A percentile compares a stretch with the other conserved stretches of the same genome.
These are phyloP conservation scores for Fereydounia khargensis DNA, from an alignment of 1,284 basidiomycete genomes.

Conservation along the genomic window DNA sequence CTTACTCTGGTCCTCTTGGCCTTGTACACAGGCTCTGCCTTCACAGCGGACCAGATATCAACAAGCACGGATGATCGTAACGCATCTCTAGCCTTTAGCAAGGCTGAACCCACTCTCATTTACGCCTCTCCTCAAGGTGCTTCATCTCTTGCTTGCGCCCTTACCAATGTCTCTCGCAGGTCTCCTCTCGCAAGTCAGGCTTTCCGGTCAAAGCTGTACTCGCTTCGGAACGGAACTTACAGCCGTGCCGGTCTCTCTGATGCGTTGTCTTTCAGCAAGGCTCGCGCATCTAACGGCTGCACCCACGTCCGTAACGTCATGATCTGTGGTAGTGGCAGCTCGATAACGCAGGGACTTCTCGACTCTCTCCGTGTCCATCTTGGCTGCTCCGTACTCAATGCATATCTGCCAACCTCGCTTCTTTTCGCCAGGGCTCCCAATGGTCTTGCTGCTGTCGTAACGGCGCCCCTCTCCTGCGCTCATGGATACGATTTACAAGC, in stretches of 20 bases:
- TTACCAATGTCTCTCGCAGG: slow-evolving; percentile 17
- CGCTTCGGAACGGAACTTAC: slow-evolving; percentile 42
- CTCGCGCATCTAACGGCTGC: slow-evolving; percentile 20
- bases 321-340: slow-evolving; percentile 22
- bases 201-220: slow-evolving; percentile 30
- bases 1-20: slow-evolving; percentile 40
- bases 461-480: slow-evolving; percentile 38
- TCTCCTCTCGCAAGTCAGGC: slow-evolving; percentile 15
- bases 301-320: slow-evolving; percentile 16
- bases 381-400: slow-evolving; percentile 47
- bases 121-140: slow-evolving; percentile 36
- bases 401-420: slow-evolving; percentile 25
- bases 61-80: slow-evolving; percentile 28
- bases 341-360: slow-evolving; percentile 38
- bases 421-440: not conserved
- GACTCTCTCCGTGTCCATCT: slow-evolving; percentile 47
- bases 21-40: slow-evolving; percentile 48
- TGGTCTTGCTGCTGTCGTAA: slow-evolving; percentile 6
- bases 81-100: slow-evolving; percentile 8
- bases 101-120: slow-evolving; percentile 33
- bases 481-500: slow-evolving; percentile 52
- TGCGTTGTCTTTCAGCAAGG: slow-evolving; percentile 13
- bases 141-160: slow-evolving; percentile 26
- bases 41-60: slow-evolving; percentile 26
- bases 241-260: slow-evolving; percentile 25